Conservation (phyloP, 2,329 filamentous ascomycete genomes). For the Microascus cirrosus region DNA sequence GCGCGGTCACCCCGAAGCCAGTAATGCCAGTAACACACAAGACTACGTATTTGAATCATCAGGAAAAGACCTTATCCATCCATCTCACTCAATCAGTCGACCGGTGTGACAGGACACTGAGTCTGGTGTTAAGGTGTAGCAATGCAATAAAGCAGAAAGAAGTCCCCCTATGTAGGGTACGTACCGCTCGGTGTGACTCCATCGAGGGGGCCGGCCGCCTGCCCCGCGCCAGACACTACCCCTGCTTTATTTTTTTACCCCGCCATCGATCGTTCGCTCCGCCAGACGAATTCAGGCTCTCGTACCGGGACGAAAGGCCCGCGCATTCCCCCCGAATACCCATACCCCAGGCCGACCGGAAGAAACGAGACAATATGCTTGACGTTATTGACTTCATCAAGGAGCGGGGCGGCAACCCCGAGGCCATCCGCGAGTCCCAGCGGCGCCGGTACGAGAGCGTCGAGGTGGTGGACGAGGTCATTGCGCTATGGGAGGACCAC, state of each 20-base stretch:
- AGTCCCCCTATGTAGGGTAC: background rate
- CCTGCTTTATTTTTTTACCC: background rate
- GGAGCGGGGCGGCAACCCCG: slow-evolving; percentile 83
- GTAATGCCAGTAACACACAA: background rate
- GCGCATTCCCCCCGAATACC: background rate
- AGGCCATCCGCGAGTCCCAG: slow-evolving; percentile 87
- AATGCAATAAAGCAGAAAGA: background rate
- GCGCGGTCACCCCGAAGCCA: background rate
- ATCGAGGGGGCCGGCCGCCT: background rate
- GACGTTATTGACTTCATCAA: slow-evolving; percentile 70
- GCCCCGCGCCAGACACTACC: background rate
- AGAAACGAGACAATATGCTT: slow-evolving; percentile 39
- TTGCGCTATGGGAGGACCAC: slow-evolving; percentile 76
- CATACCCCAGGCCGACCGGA: background rate
- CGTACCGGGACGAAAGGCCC: background rate
- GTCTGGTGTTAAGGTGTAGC: background rate
- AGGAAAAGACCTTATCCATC: too few species aligned
- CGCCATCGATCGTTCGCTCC: background rate
- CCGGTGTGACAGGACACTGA: background rate
- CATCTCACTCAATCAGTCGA: background rate
- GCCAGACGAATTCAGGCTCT: background rate
- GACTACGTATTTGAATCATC: too few species aligned
- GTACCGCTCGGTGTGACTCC: background rate
- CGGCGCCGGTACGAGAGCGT: slow-evolving; percentile 69
- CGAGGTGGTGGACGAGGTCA: slow-evolving; percentile 82